Base-by-base conservation (phyloP, 2,329 filamentous ascomycete species). In the Epichloe sp. region DNA sequence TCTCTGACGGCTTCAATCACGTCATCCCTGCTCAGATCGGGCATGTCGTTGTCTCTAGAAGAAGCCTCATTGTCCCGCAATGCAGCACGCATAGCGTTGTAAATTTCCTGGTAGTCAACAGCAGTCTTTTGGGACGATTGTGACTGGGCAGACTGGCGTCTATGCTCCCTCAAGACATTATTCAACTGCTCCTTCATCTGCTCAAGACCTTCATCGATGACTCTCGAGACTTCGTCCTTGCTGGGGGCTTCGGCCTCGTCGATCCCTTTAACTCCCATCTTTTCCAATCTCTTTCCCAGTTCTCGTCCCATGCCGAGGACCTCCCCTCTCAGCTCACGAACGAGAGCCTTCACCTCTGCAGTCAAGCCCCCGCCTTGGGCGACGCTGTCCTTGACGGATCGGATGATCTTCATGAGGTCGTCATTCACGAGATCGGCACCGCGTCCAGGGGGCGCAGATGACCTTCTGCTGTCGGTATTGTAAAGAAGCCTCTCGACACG, bases 241-340 rank as follows among this genome's bases (percentile, higher is more conserved):
- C 77, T 77, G 3, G 75, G 74, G 1, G 73, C 70, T 51, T 77
- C 76, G 1, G 69, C 65, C 40, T 74, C 72, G 38, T 70, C 71
- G 26, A 71, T 65, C 14, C 66, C 62, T 48, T 76, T 70, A 44
- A 62, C 65, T 31, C 70, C 73, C 10, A 81, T 76, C 55, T 88
- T 81, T 55, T 93, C 87, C n/a, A 97, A 76, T 57, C 89, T 85
- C 52, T 88, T 84, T 41, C 86, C 89, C 46, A 97, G 80, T 57
- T 96, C 89, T 52, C 91, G 79, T 4, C 91, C 91, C 90, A 96
- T 96, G 3, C 89, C 90, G 4, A 96, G 75, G 8, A 97, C 89
- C 63, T 97, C 91, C 3, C 89, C 90, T 21, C 91, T 83, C 37
- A 97, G 76, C 61, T 96, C 90, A 23, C 89, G 83, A 8, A 96